Conservation (phyloP, 148 eudicot species). For the Rhododendron williamsianum region DNA sequence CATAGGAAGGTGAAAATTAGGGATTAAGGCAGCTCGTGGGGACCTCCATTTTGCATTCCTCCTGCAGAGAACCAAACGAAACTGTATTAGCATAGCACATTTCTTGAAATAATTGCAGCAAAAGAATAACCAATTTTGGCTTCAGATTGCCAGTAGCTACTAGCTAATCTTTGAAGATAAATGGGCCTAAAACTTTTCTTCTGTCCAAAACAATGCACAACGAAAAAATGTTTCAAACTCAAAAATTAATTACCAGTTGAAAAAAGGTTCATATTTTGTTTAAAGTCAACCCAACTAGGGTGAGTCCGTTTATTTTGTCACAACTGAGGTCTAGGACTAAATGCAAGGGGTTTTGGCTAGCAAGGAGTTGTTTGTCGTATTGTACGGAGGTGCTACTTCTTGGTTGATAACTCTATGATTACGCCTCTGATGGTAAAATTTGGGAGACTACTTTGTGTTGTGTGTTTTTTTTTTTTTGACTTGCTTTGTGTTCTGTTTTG, state of each 20-base stretch:
- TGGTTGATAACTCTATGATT: not conserved
- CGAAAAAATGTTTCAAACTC: not conserved
- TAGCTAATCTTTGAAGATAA: not conserved
- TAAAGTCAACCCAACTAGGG: not conserved
- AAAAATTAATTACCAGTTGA: not conserved
- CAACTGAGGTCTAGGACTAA: not conserved
- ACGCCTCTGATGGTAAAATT: not conserved
- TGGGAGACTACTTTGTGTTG: not conserved
- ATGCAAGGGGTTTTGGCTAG: not conserved
- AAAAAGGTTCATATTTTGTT: not conserved
- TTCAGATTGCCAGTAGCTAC: not conserved
- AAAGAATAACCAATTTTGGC: not conserved
- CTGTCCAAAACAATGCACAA: not conserved
- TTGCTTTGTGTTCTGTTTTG: not conserved
- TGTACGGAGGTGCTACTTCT: not conserved
- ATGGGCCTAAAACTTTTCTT: not conserved
- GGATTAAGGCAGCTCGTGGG: constrained; percentile 55
- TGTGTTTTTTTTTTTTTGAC: no score
- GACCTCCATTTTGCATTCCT: constrained; percentile 33
- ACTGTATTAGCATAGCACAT: not conserved
- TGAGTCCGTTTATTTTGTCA: not conserved
- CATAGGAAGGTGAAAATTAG: constrained; percentile 81
- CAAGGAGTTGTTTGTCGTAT: not conserved
- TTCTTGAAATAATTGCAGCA: not conserved
- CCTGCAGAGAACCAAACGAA: constrained; percentile 23